phyloP scores from a whole-genome alignment of 345 rosid genomes.

The Rhizophora apiculata region DNA sequence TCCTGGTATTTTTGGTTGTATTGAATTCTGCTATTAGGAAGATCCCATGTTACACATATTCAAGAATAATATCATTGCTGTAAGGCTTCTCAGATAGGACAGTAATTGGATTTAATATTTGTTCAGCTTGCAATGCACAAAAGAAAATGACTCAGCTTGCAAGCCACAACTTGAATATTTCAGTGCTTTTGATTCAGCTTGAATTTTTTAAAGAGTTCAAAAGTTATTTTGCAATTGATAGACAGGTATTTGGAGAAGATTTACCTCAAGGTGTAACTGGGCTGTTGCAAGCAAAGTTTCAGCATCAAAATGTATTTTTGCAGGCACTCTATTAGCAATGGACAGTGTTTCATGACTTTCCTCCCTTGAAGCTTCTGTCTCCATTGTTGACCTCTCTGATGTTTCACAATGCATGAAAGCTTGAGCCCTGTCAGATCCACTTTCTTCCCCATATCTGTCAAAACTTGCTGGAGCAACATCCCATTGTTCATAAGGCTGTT shows the following conservation, averaged over 20 bases:
- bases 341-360: constrained; percentile 32
- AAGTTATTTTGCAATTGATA: constrained; percentile 10
- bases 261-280: constrained; percentile 41
- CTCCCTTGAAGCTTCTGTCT: constrained; percentile 29
- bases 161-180: background rate
- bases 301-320: constrained; percentile 16
- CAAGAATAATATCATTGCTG: background rate
- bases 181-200: background rate
- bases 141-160: background rate
- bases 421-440: constrained; percentile 23
- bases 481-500: constrained; percentile 33
- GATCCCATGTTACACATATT: background rate
- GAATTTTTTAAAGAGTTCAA: background rate
- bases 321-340: constrained; percentile 38
- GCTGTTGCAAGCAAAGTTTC: constrained; percentile 24
- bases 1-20: background rate
- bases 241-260: constrained; percentile 8
- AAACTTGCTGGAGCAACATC: constrained; percentile 22
- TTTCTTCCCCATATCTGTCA: constrained; percentile 31
- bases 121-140: too few relatives aligned
- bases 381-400: constrained; percentile 28
- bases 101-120: background rate
- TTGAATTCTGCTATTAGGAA: background rate
- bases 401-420: constrained; percentile 32
- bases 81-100: background rate